Evolutionary conservation across 2,329 filamentous ascomycete species (phyloP).

Genomic region (Blastomyces emzantsi): DNA sequence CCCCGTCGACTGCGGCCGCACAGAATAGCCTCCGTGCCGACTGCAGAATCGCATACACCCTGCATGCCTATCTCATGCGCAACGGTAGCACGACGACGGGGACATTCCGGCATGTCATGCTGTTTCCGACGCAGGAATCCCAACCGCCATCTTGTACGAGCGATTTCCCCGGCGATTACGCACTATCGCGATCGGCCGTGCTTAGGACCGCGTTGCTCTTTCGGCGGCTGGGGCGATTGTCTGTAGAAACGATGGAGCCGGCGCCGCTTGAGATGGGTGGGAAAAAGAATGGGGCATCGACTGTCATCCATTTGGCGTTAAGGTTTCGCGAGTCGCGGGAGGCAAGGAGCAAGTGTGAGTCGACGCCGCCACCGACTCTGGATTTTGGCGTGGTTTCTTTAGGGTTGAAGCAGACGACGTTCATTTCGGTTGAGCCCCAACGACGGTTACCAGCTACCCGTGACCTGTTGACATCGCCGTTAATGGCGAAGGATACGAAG

Average conservation of each 20-base stretch:
- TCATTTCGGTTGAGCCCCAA: conserved; percentile 11
- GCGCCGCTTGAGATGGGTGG: conserved; percentile 8
- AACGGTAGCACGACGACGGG: background rate
- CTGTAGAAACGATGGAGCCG: conserved; percentile 9
- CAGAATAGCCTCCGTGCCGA: conserved; percentile 1
- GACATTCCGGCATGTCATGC: conserved; percentile 1
- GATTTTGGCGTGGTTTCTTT: conserved; percentile 6
- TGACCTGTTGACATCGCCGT: conserved; percentile 7
- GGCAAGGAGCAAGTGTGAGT: background rate
- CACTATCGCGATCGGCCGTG: background rate
- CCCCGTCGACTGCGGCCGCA: background rate
- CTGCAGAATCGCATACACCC: conserved; percentile 8
- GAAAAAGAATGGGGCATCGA: conserved; percentile 6
- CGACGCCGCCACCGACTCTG: background rate
- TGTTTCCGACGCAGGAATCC: conserved; percentile 9
- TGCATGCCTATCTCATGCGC: conserved; percentile 7
- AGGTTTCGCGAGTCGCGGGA: conserved; percentile 3
- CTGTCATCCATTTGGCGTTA: conserved; percentile 4
- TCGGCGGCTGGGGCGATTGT: conserved; percentile 2
- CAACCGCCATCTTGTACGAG: conserved; percentile 10
- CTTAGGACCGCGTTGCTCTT: background rate
- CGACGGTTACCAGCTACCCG: conserved; percentile 5
- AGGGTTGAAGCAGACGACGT: conserved; percentile 8
- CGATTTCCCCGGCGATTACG: conserved; percentile 11
- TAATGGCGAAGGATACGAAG: conserved; percentile 6